Conservation (phyloP, 352 stramenopile genomes). For the Globisporangium takayamanum region DNA sequence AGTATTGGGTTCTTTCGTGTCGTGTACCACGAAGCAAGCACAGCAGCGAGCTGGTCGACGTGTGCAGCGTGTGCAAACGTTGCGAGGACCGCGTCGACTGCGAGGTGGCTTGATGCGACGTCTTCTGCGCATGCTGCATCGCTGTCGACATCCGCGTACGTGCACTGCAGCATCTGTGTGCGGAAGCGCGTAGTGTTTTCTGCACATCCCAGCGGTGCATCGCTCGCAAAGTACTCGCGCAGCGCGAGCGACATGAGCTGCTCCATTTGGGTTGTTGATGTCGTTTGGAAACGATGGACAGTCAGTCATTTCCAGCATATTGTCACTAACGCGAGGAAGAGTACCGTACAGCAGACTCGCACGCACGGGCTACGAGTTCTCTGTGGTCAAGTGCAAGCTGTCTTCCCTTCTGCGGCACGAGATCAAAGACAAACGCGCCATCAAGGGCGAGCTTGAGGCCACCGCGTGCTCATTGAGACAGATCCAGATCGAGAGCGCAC, state of each 20-base stretch:
- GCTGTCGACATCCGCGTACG: neutral
- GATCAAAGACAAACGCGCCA: too few relatives aligned
- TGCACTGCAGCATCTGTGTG: conserved; percentile 25
- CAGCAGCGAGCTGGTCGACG: conserved; percentile 34
- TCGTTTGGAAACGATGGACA: too few relatives aligned
- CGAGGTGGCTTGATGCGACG: neutral
- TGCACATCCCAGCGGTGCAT: conserved; percentile 19
- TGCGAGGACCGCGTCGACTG: conserved; percentile 8
- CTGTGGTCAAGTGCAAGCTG: too few relatives aligned
- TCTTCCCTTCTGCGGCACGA: too few relatives aligned
- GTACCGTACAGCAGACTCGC: too few relatives aligned
- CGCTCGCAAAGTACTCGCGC: conserved; percentile 20
- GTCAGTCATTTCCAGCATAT: too few relatives aligned
- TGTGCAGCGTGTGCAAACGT: conserved; percentile 23
- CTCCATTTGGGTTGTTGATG: too few relatives aligned
- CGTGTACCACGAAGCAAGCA: conserved; percentile 35
- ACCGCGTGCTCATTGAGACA: too few relatives aligned
- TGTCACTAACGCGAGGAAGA: too few relatives aligned
- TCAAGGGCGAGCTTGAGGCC: too few relatives aligned
- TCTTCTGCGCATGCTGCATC: neutral
- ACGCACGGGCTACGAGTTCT: too few relatives aligned
- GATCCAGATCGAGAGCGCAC: too few relatives aligned
- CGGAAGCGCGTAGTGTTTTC: conserved; percentile 32
- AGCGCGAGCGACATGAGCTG: conserved; percentile 4
- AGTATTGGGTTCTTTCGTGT: conserved; percentile 28